Conservation (phyloP, 495 filamentous ascomycete genomes). For the Terfezia claveryi region DNA sequence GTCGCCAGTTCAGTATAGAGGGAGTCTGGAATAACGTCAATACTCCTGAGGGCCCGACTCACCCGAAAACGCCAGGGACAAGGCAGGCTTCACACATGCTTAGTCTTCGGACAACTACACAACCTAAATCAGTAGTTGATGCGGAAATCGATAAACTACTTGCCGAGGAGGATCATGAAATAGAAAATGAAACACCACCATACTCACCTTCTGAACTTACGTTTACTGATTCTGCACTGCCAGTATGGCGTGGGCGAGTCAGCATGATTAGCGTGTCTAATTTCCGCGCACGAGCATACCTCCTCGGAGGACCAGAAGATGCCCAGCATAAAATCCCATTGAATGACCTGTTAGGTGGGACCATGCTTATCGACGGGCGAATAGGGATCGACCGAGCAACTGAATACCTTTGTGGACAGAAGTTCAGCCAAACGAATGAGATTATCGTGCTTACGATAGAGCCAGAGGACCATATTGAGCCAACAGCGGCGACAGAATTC, state of each 20-base stretch:
- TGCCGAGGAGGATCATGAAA: slow-evolving; percentile 43
- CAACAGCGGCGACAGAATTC: slow-evolving; percentile 27
- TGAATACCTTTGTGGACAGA: slow-evolving; percentile 59
- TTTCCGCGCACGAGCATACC: slow-evolving; percentile 53
- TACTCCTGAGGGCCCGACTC: slow-evolving; percentile 25
- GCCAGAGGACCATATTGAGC: slow-evolving; percentile 21
- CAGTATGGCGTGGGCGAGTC: slow-evolving; percentile 61
- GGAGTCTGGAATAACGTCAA: slow-evolving; percentile 32
- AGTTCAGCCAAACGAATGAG: slow-evolving; percentile 15
- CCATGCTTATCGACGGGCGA: slow-evolving; percentile 56
- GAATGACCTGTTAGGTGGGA: slow-evolving; percentile 42
- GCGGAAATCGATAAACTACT: slow-evolving; percentile 79
- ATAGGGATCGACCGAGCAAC: slow-evolving; percentile 61
- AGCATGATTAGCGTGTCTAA: slow-evolving; percentile 54
- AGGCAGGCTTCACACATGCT: slow-evolving; percentile 16
- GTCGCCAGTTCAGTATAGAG: slow-evolving; percentile 30
- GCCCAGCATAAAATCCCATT: background rate
- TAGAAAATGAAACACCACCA: slow-evolving; percentile 51
- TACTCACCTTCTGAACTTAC: slow-evolving; percentile 58
- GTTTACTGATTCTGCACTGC: slow-evolving; percentile 34
- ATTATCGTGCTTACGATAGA: slow-evolving; percentile 32
- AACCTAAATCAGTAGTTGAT: slow-evolving; percentile 33
- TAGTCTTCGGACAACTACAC: slow-evolving; percentile 24
- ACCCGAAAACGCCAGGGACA: slow-evolving; percentile 11
- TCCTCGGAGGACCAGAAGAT: slow-evolving; percentile 28